Evolutionary conservation across 2,329 filamentous ascomycete species (phyloP).

Genomic region (Neofusicoccum sp.): DNA sequence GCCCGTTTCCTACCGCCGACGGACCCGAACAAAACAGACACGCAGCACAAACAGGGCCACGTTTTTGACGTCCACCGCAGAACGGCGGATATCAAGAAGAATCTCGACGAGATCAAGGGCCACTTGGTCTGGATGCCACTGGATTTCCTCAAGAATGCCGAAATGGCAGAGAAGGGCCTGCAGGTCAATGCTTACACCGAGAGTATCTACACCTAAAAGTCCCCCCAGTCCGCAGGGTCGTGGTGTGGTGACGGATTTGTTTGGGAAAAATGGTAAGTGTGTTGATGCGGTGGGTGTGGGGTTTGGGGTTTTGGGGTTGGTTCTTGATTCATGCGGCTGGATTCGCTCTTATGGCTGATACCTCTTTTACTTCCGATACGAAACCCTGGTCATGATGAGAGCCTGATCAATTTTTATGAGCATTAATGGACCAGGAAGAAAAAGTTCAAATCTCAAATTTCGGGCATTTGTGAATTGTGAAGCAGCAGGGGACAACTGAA

Average conservation of each 20-base stretch:
- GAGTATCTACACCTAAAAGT: constrained; percentile 71
- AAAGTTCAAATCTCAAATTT: too few relatives aligned
- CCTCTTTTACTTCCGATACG: not conserved
- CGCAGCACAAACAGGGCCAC: constrained; percentile 71
- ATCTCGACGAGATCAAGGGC: constrained; percentile 77
- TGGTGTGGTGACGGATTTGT: not conserved
- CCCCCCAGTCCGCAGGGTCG: not conserved
- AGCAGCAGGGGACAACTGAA: too few relatives aligned
- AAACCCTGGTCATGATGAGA: not conserved
- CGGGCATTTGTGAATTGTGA: too few relatives aligned
- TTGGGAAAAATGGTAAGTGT: not conserved
- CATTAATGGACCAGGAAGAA: too few relatives aligned
- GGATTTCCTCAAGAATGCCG: constrained; percentile 75
- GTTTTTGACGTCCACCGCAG: constrained; percentile 70
- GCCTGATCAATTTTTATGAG: too few relatives aligned
- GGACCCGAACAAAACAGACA: constrained; percentile 55
- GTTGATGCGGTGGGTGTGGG: not conserved
- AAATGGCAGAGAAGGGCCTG: constrained; percentile 87
- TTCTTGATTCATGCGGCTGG: not conserved
- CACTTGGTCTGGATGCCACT: constrained; percentile 97
- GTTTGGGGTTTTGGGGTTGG: not conserved
- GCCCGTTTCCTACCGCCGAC: constrained; percentile 65
- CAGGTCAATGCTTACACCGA: constrained; percentile 85
- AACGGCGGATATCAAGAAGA: constrained; percentile 67
- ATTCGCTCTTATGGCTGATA: not conserved